Conservation (phyloP, 208 protist genomes). For the Eutreptiella sp. region DNA sequence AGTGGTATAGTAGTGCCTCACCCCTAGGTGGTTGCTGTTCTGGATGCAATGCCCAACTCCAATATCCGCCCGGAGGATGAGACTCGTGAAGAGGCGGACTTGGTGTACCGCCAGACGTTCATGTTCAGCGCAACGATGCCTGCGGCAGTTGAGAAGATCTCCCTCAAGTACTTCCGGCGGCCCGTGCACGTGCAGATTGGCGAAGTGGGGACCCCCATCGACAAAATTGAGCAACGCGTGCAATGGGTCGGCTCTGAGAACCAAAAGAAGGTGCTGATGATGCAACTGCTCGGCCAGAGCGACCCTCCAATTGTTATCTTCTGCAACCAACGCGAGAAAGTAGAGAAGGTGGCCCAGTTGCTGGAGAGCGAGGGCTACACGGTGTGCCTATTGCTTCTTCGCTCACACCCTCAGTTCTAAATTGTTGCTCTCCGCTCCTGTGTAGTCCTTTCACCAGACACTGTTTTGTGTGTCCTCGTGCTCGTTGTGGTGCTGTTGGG, state of each 20-base stretch:
- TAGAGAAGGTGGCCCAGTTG: slow-evolving; percentile 6
- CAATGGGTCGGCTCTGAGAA: slow-evolving; percentile 29
- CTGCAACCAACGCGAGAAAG: slow-evolving; percentile 34
- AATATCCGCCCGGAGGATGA: too few relatives aligned
- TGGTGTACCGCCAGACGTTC: slow-evolving; percentile 64
- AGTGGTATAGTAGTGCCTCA: too few relatives aligned
- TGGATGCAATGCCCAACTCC: too few relatives aligned
- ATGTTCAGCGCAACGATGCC: slow-evolving; percentile 84
- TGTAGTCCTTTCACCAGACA: neutral
- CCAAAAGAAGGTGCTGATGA: slow-evolving; percentile 49
- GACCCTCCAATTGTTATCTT: slow-evolving; percentile 76
- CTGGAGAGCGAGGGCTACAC: too few relatives aligned
- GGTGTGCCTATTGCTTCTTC: too few relatives aligned
- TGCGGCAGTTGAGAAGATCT: slow-evolving; percentile 55
- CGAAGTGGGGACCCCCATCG: slow-evolving; percentile 30
- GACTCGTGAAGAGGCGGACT: too few relatives aligned
- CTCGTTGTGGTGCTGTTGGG: too few relatives aligned
- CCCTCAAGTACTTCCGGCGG: slow-evolving; percentile 48
- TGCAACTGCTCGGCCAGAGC: slow-evolving; percentile 40
- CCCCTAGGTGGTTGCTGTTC: too few relatives aligned
- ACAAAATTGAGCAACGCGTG: slow-evolving; percentile 39
- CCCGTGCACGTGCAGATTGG: slow-evolving; percentile 53
- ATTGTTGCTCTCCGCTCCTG: neutral
- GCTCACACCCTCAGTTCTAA: neutral
- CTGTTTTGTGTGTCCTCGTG: too few relatives aligned